A percentile compares a stretch with the other conserved stretches of the same genome.
Conservation (phyloP, 805 yeast genomes). For the Candida michaelii region DNA sequence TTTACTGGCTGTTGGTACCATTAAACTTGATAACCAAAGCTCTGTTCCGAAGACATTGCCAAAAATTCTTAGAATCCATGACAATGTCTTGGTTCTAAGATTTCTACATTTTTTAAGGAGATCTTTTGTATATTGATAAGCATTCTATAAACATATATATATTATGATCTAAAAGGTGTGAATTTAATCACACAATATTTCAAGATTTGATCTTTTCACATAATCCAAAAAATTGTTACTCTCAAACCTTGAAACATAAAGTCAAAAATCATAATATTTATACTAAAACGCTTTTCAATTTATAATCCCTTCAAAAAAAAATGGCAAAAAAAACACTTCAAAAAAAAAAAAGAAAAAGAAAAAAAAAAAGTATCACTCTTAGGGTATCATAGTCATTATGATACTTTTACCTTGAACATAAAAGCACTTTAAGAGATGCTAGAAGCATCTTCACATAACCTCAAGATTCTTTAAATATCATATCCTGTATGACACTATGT, state of each 20-base stretch:
- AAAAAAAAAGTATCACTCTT: constrained; percentile 6
- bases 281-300: constrained; percentile 7
- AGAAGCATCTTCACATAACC: neutral
- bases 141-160: constrained; percentile 8
- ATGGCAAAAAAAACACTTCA: neutral
- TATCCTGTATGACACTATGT: neutral
- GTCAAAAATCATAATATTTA: constrained; percentile 9
- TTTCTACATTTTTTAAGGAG: constrained; percentile 6
- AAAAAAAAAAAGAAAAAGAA: constrained; percentile 4
- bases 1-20: too few species aligned
- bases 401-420: neutral
- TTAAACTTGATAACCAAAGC: too few species aligned
- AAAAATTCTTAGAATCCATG: too few species aligned
- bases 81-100: too few species aligned
- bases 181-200: neutral
- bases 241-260: neutral
- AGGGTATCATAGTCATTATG: neutral
- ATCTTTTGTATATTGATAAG: constrained; percentile 11
- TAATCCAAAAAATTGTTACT: neutral
- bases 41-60: too few species aligned
- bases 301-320: constrained; percentile 5
- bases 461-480: neutral
- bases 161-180: constrained; percentile 8
- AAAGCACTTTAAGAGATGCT: neutral
- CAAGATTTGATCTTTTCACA: constrained; percentile 1